These are phyloP conservation scores for Dactylellina leptospora DNA, from an alignment of 2,329 filamentous ascomycete species.

Conservation along the genomic window DNA sequence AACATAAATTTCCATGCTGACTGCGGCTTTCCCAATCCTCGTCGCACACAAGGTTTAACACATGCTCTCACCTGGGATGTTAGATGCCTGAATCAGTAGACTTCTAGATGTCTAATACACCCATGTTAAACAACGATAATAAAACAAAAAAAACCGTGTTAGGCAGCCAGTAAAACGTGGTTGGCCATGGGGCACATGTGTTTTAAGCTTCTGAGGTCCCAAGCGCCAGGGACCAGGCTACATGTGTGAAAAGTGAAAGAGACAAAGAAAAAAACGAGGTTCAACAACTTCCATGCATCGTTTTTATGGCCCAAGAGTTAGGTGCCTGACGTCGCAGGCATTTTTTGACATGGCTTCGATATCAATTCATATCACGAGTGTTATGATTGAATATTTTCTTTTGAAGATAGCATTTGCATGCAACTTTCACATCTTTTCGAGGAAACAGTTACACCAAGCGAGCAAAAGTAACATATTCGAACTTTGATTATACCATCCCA, in stretches of 20 bases:
- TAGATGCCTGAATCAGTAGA: conserved; percentile 42
- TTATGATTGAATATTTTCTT: background rate
- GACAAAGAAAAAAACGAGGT: no score
- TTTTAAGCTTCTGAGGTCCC: conserved; percentile 32
- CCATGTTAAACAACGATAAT: conserved; percentile 2
- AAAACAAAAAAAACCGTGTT: conserved; percentile 3
- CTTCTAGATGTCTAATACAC: conserved; percentile 41
- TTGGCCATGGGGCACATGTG: conserved; percentile 17
- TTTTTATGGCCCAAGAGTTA: conserved; percentile 8
- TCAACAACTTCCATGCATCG: background rate
- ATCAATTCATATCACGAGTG: background rate
- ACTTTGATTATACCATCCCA: background rate
- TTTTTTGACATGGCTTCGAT: background rate
- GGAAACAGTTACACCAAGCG: conserved; percentile 36
- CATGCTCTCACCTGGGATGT: conserved; percentile 5
- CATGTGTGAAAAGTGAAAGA: background rate
- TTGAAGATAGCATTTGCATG: background rate
- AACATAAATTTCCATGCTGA: no score
- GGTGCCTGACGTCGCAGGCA: background rate
- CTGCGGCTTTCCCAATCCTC: no score
- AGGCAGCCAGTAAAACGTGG: conserved; percentile 48
- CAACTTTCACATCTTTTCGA: background rate
- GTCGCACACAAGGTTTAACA: background rate
- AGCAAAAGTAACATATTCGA: background rate
- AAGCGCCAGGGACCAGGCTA: conserved; percentile 49